Evolutionary conservation across 2,329 filamentous ascomycete species (phyloP).

Genomic region (Beauveria asiatica): DNA sequence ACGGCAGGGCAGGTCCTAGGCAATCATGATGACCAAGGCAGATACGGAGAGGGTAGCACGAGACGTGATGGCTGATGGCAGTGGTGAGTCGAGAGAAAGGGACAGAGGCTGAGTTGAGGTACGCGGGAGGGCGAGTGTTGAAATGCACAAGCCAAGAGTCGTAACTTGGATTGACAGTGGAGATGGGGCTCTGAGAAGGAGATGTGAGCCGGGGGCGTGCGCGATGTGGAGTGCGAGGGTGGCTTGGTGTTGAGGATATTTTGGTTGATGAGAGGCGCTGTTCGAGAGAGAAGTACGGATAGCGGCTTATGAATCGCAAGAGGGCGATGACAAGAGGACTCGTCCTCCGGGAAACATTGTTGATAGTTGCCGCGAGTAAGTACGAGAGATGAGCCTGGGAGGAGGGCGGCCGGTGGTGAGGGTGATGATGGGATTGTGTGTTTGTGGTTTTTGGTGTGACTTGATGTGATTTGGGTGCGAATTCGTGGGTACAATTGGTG

Average conservation of each 20-base stretch:
- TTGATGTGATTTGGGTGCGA: too few species aligned
- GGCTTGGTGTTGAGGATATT: background rate
- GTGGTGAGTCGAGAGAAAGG: background rate
- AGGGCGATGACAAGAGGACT: background rate
- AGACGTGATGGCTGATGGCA: background rate
- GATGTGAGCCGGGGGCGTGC: background rate
- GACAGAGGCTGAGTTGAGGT: background rate
- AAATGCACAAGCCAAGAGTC: constrained; percentile 7
- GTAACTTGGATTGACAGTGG: background rate
- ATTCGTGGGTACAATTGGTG: too few species aligned
- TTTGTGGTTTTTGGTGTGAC: too few species aligned
- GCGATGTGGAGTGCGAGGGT: background rate
- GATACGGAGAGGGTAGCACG: background rate
- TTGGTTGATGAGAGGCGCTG: background rate
- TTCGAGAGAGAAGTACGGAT: background rate
- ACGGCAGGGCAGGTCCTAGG: background rate
- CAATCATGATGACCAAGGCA: constrained; percentile 5
- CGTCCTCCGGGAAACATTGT: too few species aligned
- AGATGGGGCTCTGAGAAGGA: background rate
- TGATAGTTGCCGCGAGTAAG: too few species aligned
- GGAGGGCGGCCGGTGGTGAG: too few species aligned
- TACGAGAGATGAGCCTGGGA: too few species aligned
- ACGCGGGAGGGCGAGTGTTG: constrained; percentile 1
- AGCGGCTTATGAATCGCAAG: background rate
- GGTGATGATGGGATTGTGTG: too few species aligned